Base-by-base conservation (phyloP, 306 rosid species). In the Cyamopsis tetragonoloba region DNA sequence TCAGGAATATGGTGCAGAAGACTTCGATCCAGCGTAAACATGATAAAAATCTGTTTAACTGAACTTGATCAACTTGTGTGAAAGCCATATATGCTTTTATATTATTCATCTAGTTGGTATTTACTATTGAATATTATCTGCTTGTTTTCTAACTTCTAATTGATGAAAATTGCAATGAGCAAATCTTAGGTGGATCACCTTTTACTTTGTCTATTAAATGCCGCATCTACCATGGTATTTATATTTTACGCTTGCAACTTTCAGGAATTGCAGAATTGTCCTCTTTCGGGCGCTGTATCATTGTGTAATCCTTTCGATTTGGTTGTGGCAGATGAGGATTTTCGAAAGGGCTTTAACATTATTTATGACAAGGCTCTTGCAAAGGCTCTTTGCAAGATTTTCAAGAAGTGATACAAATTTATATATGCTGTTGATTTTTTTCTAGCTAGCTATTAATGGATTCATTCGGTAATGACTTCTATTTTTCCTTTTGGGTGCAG, bases 281-380 rank as follows among this genome's bases (percentile, higher is more conserved):
- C 84, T 35, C 88, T 93, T 60, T 88, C 97, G 62, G 99, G 99
- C 9, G 99, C 97, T 11, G 99, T 93, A 38, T 93, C 99, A 8
- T 53, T 93, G 84, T 93, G 99, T 74, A 90, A 93, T 86, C 99
- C 99, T 60, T 93, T 93, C 81, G 57, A 93, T 85, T 84, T 90
- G 86, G 87, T 90, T 64, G 68, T 81, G 34, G 88, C 97, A 17
- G 99, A 90, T 46, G 95, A 90, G 84, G 95, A 89, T 53, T 90
- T 93, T 69, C 97, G 65, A 26, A 90, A 90, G 80, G 99, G 99
- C 57, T 81, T 92, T 77, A 92, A 92, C 74, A 86, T 28, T 70
- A 72, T 93, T 30, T 93, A 93, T 58, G 88, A 93, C 79, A 90
- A 77, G 71, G 78, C 96, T 75, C 99, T 93, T 28, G 73, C 99